phyloP scores from a whole-genome alignment of 305 asterid species.

The Rubia tinctorum region DNA sequence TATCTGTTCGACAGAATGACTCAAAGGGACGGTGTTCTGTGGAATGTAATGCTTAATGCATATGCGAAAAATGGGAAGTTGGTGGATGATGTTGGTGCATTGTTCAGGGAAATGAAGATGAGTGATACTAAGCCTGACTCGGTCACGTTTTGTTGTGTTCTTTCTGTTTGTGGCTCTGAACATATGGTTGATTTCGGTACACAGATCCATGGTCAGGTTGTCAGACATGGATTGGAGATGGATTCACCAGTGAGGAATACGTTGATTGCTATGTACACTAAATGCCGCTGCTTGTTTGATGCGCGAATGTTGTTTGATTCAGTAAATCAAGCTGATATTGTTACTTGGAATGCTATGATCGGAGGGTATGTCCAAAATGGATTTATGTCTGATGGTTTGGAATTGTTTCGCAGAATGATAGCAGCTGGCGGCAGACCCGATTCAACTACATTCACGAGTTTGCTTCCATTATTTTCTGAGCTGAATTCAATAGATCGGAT shows the following conservation, averaged over 20 bases:
- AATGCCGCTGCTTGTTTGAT: constrained; percentile 48
- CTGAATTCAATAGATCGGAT: constrained; percentile 37
- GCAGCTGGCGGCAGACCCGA: constrained; percentile 50
- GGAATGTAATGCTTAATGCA: constrained; percentile 82
- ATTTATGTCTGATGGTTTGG: constrained; percentile 47
- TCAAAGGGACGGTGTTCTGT: constrained; percentile 60
- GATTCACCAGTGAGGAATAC: constrained; percentile 64
- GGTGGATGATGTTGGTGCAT: constrained; percentile 38
- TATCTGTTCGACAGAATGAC: constrained; percentile 69
- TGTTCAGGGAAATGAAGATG: constrained; percentile 60
- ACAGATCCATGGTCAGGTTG: constrained; percentile 65
- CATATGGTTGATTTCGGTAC: constrained; percentile 46
- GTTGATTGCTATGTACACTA: constrained; percentile 65
- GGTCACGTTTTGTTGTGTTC: constrained; percentile 62
- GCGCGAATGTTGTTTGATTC: constrained; percentile 60
- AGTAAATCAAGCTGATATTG: constrained; percentile 32
- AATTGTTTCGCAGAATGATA: constrained; percentile 50
- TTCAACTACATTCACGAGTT: constrained; percentile 69
- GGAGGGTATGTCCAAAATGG: constrained; percentile 84
- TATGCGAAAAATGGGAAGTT: constrained; percentile 39
- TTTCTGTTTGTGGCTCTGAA: constrained; percentile 56
- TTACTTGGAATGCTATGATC: constrained; percentile 81
- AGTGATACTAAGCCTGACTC: constrained; percentile 48
- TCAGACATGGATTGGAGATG: constrained; percentile 55
- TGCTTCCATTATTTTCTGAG: constrained; percentile 62